Percentiles rank a stretch among this genome's conserved stretches.
Evolutionary conservation across 306 rosid genomes (phyloP).

Genomic region (Styphnolobium japonicum): DNA sequence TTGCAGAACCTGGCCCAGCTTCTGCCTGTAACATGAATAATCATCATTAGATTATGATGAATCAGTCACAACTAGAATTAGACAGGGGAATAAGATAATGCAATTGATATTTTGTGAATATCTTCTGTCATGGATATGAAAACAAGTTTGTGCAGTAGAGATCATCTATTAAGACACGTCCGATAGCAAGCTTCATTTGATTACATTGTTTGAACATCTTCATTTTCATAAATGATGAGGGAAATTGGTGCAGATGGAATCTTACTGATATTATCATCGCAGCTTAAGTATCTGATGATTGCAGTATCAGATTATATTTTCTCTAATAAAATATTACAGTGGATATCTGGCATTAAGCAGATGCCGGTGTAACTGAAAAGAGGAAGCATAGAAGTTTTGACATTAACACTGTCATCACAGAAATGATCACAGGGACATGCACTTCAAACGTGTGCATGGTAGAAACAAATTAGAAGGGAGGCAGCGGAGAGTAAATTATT

Average conservation of each 20-base stretch:
- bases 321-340: neutral
- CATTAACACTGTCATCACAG: neutral
- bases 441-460: neutral
- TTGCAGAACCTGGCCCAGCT: slow-evolving; percentile 95
- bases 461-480: neutral
- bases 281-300: neutral
- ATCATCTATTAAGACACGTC: neutral
- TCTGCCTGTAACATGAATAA: slow-evolving; percentile 65
- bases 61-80: slow-evolving; percentile 4
- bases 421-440: neutral
- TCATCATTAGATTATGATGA: slow-evolving; percentile 21
- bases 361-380: neutral
- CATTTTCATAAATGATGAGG: neutral
- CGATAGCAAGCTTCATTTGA: neutral
- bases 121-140: neutral
- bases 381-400: neutral
- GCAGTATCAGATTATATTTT: neutral
- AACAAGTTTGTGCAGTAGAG: neutral
- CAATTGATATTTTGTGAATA: neutral
- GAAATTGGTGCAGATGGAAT: neutral
- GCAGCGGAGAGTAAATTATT: neutral
- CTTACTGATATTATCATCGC: neutral
- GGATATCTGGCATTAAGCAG: neutral
- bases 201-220: neutral
- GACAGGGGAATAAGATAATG: neutral